Conservation (phyloP, 306 rosid genomes). For the Castanospermum australe region DNA sequence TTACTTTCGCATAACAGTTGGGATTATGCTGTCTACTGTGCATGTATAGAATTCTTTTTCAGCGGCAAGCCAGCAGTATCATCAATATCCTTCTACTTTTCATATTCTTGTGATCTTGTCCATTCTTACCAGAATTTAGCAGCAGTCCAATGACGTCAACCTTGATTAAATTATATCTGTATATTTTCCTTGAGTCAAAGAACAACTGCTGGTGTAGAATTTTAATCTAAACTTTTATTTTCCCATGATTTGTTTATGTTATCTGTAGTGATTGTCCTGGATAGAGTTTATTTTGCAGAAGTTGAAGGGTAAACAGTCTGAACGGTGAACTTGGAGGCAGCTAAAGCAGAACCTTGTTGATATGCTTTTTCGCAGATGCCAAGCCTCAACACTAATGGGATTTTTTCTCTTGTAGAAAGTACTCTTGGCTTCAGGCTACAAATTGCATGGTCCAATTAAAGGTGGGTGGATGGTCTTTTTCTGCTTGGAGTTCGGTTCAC, state of each 20-base stretch:
- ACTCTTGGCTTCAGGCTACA: neutral
- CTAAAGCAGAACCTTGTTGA: neutral
- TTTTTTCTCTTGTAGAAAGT: constrained; percentile 11
- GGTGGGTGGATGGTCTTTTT: neutral
- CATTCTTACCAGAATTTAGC: constrained; percentile 15
- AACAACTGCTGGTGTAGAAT: neutral
- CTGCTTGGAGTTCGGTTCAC: constrained; percentile 10
- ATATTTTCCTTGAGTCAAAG: neutral
- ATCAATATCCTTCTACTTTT: neutral
- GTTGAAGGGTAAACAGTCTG: constrained; percentile 14
- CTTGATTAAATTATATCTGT: neutral
- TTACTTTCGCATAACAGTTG: constrained; percentile 10
- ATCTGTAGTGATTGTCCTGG: constrained; percentile 7
- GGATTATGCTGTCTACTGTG: constrained; percentile 5
- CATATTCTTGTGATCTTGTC: constrained; percentile 21
- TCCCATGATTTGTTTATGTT: neutral
- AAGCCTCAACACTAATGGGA: neutral
- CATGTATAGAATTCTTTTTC: constrained; percentile 20
- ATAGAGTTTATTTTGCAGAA: constrained; percentile 34
- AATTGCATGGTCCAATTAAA: constrained; percentile 8
- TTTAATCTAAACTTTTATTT: neutral
- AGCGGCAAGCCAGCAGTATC: neutral
- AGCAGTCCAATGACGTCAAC: neutral
- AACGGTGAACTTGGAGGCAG: constrained; percentile 20
- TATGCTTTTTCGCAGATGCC: neutral